Evolutionary conservation across 805 yeast genomes (phyloP), one percentile per base, ranked within the genome.

Genomic region (Ogataea methanolica): DNA sequence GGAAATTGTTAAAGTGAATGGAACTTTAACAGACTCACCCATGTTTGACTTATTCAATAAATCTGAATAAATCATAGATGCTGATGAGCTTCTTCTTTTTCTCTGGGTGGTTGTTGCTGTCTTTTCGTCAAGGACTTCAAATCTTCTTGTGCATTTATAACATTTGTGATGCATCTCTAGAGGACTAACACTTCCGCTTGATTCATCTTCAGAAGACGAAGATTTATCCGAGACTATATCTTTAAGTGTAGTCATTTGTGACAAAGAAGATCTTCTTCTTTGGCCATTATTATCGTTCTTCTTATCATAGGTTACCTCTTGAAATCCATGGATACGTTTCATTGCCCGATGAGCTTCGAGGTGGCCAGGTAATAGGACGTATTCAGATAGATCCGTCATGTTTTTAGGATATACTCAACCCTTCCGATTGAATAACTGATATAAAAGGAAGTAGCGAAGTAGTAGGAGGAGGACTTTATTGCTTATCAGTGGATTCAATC

Each of bases 1-100:
- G 6, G 61, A 56, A n/a, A 68, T 46, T 23, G 59, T 59, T 40
- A 65, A 53, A 4, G 52, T 51, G 49, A 68, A 67, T 11, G 62
- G 57, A 33, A 62, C 45, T n/a, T 44, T 33, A 14, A 52, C 45
- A 1, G 49, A 35, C 4, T 44, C 45, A 1, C 42, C 38, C 33
- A 49, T 47, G 33, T 39, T 34, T 6, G 59, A 48, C n/a, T 48
- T 54, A 0, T 49, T 36, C 6, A 57, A 43, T 17, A 59, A 41
- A 16, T 55, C 61, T 11, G 61, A 53, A 35, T 53, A 57, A 14
- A 58, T 36, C 12, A 57, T 47, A 1, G 63, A 56, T 8, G 62
- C 55, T 4, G 63, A 57, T 6, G 58, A 57, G 19, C 58, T 40
- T 45, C 57, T 54, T 38, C 48, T 39, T 19, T 35, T 7, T 7